phyloP scores from a whole-genome alignment of 345 rosid genomes.

The Crucihimalaya himalaica region DNA sequence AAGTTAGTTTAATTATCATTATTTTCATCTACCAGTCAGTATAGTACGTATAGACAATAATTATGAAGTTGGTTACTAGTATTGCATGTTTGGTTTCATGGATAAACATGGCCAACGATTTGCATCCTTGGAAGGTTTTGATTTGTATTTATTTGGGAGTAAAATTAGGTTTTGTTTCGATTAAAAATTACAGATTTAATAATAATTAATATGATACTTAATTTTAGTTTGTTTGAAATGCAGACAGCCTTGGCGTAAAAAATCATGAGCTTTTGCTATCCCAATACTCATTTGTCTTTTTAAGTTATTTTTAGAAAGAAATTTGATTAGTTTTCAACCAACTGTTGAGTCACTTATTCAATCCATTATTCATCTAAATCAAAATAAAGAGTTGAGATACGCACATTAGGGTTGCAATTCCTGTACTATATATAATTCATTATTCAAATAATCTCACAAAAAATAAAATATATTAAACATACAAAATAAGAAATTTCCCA shows the following conservation, averaged over 20 bases:
- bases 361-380: neutral
- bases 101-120: neutral
- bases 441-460: slow-evolving; percentile 36
- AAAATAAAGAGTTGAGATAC: slow-evolving; percentile 20
- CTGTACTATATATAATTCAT: slow-evolving; percentile 22
- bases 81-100: neutral
- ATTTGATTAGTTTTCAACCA: slow-evolving; percentile 7
- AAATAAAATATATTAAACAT: neutral
- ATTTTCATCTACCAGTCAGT: neutral
- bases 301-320: neutral
- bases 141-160: neutral
- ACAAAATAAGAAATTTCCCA: slow-evolving; percentile 17
- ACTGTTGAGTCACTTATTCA: neutral
- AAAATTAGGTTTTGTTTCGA: neutral
- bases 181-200: neutral
- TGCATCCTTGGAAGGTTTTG: neutral
- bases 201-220: neutral
- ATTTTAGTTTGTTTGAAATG: neutral
- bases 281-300: slow-evolving; percentile 8
- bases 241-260: neutral
- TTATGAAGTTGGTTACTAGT: neutral
- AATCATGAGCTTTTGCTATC: neutral
- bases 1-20: neutral
- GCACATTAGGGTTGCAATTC: slow-evolving; percentile 16
- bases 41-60: neutral